Evolutionary conservation across 208 protist genomes (phyloP).

Genomic region (Angomonas ambiguus): DNA sequence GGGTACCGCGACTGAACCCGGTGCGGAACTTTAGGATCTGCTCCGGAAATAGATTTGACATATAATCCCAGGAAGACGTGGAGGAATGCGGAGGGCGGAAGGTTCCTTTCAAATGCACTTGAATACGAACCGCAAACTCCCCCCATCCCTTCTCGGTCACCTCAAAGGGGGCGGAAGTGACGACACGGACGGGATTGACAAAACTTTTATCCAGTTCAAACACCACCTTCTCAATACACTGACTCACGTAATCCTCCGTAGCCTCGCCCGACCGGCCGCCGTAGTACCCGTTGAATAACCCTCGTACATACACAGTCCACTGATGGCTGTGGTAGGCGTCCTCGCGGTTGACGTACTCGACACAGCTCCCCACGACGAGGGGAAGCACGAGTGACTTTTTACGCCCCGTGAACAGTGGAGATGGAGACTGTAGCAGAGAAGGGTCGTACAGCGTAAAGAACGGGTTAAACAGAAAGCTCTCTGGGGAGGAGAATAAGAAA

Average conservation of each 20-base stretch:
- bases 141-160: conserved; percentile 84
- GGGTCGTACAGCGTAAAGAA: background rate
- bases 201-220: conserved; percentile 82
- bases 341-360: conserved; percentile 57
- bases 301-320: conserved; percentile 89
- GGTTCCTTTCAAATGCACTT: conserved; percentile 51
- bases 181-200: conserved; percentile 50
- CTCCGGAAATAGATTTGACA: background rate
- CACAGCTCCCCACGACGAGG: conserved; percentile 67
- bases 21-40: background rate
- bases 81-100: too few relatives aligned
- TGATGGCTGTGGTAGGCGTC: conserved; percentile 68
- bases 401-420: background rate
- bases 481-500: background rate
- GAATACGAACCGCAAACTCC: conserved; percentile 81
- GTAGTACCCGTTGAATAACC: conserved; percentile 52
- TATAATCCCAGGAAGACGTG: too few relatives aligned
- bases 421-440: background rate
- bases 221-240: conserved; percentile 70
- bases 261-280: background rate
- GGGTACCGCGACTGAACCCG: background rate
- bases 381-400: conserved; percentile 35
- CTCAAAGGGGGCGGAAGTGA: conserved; percentile 71
- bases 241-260: conserved; percentile 45
- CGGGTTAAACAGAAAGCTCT: background rate